These are phyloP conservation scores for Tolypocladium album DNA, from an alignment of 2,329 filamentous ascomycete genomes.

Conservation along the genomic window DNA sequence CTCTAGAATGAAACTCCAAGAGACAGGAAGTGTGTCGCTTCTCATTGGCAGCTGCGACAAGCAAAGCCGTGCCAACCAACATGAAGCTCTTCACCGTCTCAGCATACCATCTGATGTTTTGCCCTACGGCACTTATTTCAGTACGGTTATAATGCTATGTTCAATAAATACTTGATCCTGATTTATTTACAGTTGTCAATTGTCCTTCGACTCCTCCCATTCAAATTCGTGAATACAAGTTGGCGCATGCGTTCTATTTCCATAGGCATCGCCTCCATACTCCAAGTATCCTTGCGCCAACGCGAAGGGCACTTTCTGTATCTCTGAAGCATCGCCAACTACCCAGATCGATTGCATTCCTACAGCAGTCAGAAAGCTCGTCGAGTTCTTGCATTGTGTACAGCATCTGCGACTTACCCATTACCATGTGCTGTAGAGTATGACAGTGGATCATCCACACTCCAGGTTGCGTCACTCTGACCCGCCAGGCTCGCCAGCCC, in stretches of 20 bases:
- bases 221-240: background rate
- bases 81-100: too few relatives aligned
- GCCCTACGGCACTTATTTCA: too few relatives aligned
- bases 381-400: background rate
- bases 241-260: constrained; percentile 16
- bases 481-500: constrained; percentile 52
- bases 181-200: too few relatives aligned
- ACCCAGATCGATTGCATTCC: constrained; percentile 16
- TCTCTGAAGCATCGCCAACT: constrained; percentile 12
- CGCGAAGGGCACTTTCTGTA: constrained; percentile 10
- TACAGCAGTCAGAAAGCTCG: background rate
- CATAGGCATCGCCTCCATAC: constrained; percentile 34
- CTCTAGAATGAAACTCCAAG: background rate
- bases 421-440: constrained; percentile 45
- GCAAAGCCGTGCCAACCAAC: background rate
- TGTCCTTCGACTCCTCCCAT: background rate
- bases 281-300: constrained; percentile 29
- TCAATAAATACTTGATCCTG: background rate
- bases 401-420: constrained; percentile 17
- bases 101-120: too few relatives aligned
- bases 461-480: constrained; percentile 30
- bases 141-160: too few relatives aligned
- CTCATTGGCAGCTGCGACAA: background rate
- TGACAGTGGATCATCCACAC: constrained; percentile 56
- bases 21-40: background rate